Percentiles rank a stretch among this genome's conserved stretches.
Conservation (phyloP, 1,284 basidiomycete species). For the Heliocybe sulcata region DNA sequence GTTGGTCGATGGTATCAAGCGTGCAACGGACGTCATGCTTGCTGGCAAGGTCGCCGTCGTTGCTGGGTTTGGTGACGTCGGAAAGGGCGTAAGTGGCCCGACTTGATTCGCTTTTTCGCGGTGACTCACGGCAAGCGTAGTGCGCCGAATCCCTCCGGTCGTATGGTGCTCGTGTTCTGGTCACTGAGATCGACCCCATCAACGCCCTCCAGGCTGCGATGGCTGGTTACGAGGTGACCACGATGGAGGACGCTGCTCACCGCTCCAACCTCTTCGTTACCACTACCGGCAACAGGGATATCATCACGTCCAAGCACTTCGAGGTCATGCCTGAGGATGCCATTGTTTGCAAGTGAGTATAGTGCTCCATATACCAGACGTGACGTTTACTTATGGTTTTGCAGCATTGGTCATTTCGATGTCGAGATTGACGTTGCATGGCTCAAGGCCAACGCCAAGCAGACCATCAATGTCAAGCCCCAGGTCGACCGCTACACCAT, state of each 20-base stretch:
- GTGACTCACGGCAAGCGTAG: conserved; percentile 29
- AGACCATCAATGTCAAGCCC: conserved; percentile 92
- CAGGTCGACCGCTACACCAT: conserved; percentile 99
- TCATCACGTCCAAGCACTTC: conserved; percentile 94
- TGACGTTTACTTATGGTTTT: conserved; percentile 6
- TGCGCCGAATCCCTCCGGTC: conserved; percentile 97
- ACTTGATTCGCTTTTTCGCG: not conserved
- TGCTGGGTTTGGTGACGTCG: conserved; percentile 98
- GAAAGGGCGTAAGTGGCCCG: conserved; percentile 82
- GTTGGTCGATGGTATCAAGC: conserved; percentile 99
- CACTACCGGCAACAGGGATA: conserved; percentile 98
- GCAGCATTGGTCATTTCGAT: conserved; percentile 96
- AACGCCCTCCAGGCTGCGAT: conserved; percentile 99
- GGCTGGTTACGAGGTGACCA: conserved; percentile 98
- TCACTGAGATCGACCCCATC: conserved; percentile 99
- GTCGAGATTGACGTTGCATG: conserved; percentile 99
- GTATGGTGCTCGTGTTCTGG: conserved; percentile 93
- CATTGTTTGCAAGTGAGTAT: conserved; percentile 90
- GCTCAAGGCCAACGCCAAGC: conserved; percentile 91
- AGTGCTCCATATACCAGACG: not conserved
- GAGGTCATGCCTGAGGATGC: conserved; percentile 95
- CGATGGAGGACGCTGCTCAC: conserved; percentile 95
- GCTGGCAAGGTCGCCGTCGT: conserved; percentile 99
- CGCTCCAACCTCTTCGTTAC: conserved; percentile 94
- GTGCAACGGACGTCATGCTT: conserved; percentile 99